Base-by-base conservation (phyloP, 108 stramenopile species). In the Bacterosira constricta region DNA sequence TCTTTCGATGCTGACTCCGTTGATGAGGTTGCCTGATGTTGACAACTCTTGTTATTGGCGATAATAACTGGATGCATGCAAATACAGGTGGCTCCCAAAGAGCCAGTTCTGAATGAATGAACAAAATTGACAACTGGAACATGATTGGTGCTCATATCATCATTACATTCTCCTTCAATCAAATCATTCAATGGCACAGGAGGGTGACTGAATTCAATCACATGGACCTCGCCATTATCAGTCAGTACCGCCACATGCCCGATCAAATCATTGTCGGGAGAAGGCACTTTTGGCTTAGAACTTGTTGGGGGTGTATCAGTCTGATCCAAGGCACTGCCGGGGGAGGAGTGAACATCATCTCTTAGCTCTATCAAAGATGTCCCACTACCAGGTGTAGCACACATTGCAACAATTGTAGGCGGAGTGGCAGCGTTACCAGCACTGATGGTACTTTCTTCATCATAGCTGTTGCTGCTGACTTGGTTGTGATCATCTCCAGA, bases 221-320 rank as follows among this genome's bases (percentile, higher is more conserved):
- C n/a, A 45, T 71, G 59, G 1, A 71, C 77, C n/a, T 29, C 57
- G 4, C 65, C 77, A 44, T 71, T 56, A 25, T 59, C 47, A 32
- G 64, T 71, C 6, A 79, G 70, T 31, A 79, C 64, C 20, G 77
- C 77, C 47, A 71, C 64, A 37, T 79, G 77, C 27, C 76, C 76
- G 1, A 75, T 3, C 20, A 77, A 37, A 25, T 34, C 45, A 37
- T 60, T 46, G 11, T 29, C 55, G 42, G 38, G 12, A 9, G 32
- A 51, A 3, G 63, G 21, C 26, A 56, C 7, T 4, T n/a, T 13
- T 5, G 44, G 38, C 34, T 44, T 30, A 2, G 63, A 42, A 30
- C 37, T 11, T 29, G 59, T 45, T 27, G 37, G 30, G 2, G n/a
- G 30, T 32, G 15, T 41, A 4, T 57, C 27, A 23, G 4, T 31